phyloP scores from a whole-genome alignment of 176 grass and related monocot genomes.

The Urochloa ruziziensis region DNA sequence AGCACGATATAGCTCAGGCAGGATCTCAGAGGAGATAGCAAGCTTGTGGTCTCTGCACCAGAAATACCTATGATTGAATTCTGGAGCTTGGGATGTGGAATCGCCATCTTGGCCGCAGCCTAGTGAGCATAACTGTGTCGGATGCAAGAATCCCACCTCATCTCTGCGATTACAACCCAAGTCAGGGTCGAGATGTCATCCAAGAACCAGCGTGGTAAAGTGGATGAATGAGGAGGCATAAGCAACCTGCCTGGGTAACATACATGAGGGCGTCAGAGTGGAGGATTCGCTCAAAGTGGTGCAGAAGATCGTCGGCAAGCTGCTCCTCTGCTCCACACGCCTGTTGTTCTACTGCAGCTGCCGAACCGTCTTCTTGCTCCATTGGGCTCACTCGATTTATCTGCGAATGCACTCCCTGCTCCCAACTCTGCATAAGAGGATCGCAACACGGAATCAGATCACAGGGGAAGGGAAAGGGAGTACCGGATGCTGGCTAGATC shows the following conservation, averaged over 20 bases:
- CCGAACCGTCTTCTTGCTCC: background rate
- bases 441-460: no score
- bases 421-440: no score
- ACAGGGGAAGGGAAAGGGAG: no score
- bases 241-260: no score
- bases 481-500: background rate
- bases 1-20: slow-evolving; percentile 46
- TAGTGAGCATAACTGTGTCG: slow-evolving; percentile 55
- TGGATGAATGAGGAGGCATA: no score
- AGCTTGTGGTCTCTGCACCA: slow-evolving; percentile 85
- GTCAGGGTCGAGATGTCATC: no score
- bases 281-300: slow-evolving; percentile 47
- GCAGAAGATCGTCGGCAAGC: slow-evolving; percentile 31
- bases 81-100: background rate
- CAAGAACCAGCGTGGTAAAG: no score
- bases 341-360: background rate
- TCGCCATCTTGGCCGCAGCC: background rate
- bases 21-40: slow-evolving; percentile 55
- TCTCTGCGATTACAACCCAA: no score
- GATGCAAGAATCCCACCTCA: slow-evolving; percentile 81
- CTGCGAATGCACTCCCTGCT: no score
- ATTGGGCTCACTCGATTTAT: background rate
- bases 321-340: background rate
- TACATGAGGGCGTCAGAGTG: slow-evolving; percentile 48
- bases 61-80: slow-evolving; percentile 33